These are phyloP conservation scores for Aspergillus heteromorphus DNA, from an alignment of 495 filamentous ascomycete genomes.

Conservation along the genomic window DNA sequence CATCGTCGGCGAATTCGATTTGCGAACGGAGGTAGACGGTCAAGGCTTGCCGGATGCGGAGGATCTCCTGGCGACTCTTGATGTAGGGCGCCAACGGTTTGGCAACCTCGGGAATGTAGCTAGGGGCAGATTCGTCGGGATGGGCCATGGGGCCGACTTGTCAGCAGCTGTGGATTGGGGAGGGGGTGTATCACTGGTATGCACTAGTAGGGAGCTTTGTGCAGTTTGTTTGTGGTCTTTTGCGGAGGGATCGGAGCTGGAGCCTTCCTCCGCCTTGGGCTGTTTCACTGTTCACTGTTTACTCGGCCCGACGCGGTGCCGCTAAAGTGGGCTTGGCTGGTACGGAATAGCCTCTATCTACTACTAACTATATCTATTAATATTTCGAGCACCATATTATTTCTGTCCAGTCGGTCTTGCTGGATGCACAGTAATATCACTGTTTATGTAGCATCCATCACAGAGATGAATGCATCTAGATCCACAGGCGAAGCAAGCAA, in stretches of 20 bases:
- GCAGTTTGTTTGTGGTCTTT: background rate
- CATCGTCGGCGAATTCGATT: slow-evolving; percentile 30
- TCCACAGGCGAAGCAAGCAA: no score
- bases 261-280: background rate
- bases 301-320: background rate
- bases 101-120: slow-evolving; percentile 38
- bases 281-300: background rate
- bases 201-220: background rate
- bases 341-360: no score
- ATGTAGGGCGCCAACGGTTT: slow-evolving; percentile 43
- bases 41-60: slow-evolving; percentile 41
- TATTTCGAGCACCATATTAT: no score
- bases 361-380: no score
- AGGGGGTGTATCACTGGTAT: background rate
- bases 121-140: slow-evolving; percentile 5
- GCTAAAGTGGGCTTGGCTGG: background rate
- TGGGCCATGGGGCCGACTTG: slow-evolving; percentile 12
- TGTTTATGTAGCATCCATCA: no score
- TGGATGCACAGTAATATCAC: no score
- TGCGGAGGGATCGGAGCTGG: background rate
- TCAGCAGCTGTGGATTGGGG: background rate
- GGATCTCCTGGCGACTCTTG: slow-evolving; percentile 39
- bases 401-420: no score
- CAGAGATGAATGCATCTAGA: no score
- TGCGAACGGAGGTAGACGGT: slow-evolving; percentile 39